A percentile compares a stretch with the other conserved stretches of the same genome.
phyloP scores from a whole-genome alignment of 2,329 filamentous ascomycete species.

The Cadophora sp. region DNA sequence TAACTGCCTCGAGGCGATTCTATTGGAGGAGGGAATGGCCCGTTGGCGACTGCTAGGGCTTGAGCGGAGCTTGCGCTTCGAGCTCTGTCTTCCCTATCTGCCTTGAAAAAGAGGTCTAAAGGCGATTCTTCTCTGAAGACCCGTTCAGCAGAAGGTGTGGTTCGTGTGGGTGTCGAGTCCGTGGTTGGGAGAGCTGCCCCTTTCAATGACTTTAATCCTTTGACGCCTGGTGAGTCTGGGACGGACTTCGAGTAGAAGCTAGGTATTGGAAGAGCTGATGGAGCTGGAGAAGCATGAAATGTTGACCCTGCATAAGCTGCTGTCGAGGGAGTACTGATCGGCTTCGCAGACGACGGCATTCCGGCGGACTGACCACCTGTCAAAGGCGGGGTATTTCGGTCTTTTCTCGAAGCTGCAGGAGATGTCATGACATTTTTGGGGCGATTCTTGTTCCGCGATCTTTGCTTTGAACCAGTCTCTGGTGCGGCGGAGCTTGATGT shows the following conservation, averaged over 20 bases:
- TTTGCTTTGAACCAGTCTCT: slow-evolving; percentile 43
- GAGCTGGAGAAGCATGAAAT: slow-evolving; percentile 93
- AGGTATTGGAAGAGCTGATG: slow-evolving; percentile 87
- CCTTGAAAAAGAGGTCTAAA: slow-evolving; percentile 88
- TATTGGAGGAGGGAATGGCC: slow-evolving; percentile 60
- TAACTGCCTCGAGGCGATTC: slow-evolving; percentile 48
- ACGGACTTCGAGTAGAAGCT: slow-evolving; percentile 84
- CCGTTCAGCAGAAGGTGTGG: slow-evolving; percentile 60
- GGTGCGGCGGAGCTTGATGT: slow-evolving; percentile 29
- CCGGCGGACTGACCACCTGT: slow-evolving; percentile 36
- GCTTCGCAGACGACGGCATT: slow-evolving; percentile 47
- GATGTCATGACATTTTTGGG: slow-evolving; percentile 43
- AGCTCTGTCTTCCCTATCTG: slow-evolving; percentile 77
- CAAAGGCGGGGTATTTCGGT: slow-evolving; percentile 39
- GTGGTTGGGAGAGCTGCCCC: slow-evolving; percentile 46
- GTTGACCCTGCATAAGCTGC: slow-evolving; percentile 82
- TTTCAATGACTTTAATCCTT: slow-evolving; percentile 51
- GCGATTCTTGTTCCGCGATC: slow-evolving; percentile 41
- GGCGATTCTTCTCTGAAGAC: slow-evolving; percentile 72
- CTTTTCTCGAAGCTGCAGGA: slow-evolving; percentile 37
- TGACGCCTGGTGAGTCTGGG: slow-evolving; percentile 64
- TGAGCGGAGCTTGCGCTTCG: slow-evolving; percentile 59
- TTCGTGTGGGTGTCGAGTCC: slow-evolving; percentile 47
- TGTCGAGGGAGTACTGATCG: slow-evolving; percentile 50
- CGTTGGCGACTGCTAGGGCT: slow-evolving; percentile 47